phyloP scores from a whole-genome alignment of 495 filamentous ascomycete genomes.

The Aspergillus kassunensis region DNA sequence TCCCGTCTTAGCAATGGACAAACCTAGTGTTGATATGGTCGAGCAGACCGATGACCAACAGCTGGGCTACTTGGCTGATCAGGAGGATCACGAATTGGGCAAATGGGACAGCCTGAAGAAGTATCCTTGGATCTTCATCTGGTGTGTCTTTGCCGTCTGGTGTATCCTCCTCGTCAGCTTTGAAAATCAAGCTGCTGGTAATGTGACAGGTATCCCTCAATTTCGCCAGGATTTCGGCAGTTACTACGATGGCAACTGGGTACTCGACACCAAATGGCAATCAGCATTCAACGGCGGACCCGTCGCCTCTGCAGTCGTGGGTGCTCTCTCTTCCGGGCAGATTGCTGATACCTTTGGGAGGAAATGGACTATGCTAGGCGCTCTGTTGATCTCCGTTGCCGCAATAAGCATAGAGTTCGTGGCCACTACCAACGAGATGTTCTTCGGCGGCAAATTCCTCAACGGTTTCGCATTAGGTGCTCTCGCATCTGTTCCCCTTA shows the following conservation, averaged over 20 bases:
- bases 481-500: conserved; percentile 1
- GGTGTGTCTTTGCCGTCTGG: conserved; percentile 9
- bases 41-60: conserved; percentile 4
- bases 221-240: conserved; percentile 10
- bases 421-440: conserved; percentile 4
- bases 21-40: conserved; percentile 3
- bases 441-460: conserved; percentile 11
- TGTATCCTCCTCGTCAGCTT: conserved; percentile 7
- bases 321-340: conserved; percentile 1
- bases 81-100: conserved; percentile 2
- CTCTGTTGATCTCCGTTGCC: not conserved
- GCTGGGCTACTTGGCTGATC: conserved; percentile 8
- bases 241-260: not conserved
- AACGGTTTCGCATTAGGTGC: conserved; percentile 7
- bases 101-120: conserved; percentile 5
- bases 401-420: conserved; percentile 2
- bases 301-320: conserved; percentile 5
- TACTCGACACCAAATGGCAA: conserved; percentile 8
- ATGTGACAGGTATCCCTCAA: conserved; percentile 5
- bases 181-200: conserved; percentile 4
- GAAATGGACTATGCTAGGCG: not conserved
- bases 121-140: conserved; percentile 7
- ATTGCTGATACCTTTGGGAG: conserved; percentile 8
- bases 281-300: conserved; percentile 7
- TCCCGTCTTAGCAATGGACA: not conserved